Conservation (phyloP, 305 asterid genomes). For the Withania somnifera region DNA sequence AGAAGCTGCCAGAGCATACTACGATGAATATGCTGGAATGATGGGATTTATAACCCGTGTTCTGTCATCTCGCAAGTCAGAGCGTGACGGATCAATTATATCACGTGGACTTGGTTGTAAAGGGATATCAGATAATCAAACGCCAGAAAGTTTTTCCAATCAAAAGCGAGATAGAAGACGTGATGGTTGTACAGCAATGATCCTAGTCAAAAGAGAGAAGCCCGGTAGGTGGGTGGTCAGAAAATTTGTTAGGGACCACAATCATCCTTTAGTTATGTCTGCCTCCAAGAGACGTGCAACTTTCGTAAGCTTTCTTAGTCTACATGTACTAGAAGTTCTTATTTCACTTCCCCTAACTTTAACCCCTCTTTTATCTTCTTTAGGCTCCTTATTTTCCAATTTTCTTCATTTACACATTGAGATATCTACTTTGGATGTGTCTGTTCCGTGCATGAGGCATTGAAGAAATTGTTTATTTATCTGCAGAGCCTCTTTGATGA, state of each 20-base stretch:
- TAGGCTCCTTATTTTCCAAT: background rate
- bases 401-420: background rate
- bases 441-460: background rate
- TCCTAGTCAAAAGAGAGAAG: conserved; percentile 50
- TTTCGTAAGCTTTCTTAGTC: conserved; percentile 26
- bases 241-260: conserved; percentile 64
- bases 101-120: conserved; percentile 74
- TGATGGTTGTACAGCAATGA: conserved; percentile 56
- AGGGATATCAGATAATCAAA: conserved; percentile 30
- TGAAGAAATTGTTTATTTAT: background rate
- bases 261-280: conserved; percentile 50
- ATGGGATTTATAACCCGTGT: conserved; percentile 44
- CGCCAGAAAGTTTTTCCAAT: conserved; percentile 18
- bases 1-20: conserved; percentile 55
- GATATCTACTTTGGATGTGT: background rate
- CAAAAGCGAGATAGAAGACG: conserved; percentile 38
- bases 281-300: conserved; percentile 37
- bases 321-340: background rate
- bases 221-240: conserved; percentile 56
- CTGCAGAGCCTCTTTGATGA: background rate
- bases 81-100: conserved; percentile 53
- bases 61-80: conserved; percentile 61
- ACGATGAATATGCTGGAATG: conserved; percentile 47
- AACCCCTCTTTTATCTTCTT: background rate
- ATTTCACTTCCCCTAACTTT: background rate